Evolutionary conservation across 2,329 filamentous ascomycete genomes (phyloP).

Genomic region (Xylaria sp.): DNA sequence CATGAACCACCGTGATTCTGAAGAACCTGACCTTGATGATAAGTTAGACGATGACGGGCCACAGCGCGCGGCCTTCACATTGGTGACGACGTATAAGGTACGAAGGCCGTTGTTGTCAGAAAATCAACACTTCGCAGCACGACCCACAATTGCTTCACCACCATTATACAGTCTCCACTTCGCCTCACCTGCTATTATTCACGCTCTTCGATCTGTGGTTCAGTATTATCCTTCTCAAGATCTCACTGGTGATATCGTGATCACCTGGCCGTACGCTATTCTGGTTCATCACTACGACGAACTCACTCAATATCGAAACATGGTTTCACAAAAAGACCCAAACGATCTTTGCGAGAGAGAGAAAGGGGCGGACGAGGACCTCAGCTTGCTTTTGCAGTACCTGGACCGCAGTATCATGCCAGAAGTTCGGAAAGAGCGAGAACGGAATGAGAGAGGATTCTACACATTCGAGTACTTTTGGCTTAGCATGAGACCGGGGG

Average conservation of each 20-base stretch:
- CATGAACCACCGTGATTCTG: too few relatives aligned
- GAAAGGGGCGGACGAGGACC: conserved; percentile 17
- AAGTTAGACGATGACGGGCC: too few relatives aligned
- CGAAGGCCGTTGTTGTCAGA: not conserved
- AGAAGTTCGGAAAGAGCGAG: conserved; percentile 27
- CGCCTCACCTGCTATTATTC: conserved; percentile 31
- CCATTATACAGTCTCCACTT: conserved; percentile 32
- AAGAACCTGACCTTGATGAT: too few relatives aligned
- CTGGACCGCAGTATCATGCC: conserved; percentile 35
- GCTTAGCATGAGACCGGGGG: conserved; percentile 29
- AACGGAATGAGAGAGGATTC: conserved; percentile 27
- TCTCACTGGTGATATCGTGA: conserved; percentile 26
- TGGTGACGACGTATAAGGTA: conserved; percentile 18
- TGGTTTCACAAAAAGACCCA: conserved; percentile 1
- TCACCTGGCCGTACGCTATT: conserved; percentile 35
- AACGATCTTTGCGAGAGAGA: conserved; percentile 28
- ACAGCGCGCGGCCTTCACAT: not conserved
- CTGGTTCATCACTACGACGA: conserved; percentile 40
- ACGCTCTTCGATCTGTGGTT: conserved; percentile 37
- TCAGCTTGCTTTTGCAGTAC: conserved; percentile 30
- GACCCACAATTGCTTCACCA: not conserved
- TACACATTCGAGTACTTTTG: conserved; percentile 32
- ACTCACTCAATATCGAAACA: conserved; percentile 23
- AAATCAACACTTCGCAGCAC: too few relatives aligned
- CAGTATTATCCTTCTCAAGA: conserved; percentile 38